phyloP scores from a whole-genome alignment of 2,329 filamentous ascomycete species.

The Blumeria graminis region DNA sequence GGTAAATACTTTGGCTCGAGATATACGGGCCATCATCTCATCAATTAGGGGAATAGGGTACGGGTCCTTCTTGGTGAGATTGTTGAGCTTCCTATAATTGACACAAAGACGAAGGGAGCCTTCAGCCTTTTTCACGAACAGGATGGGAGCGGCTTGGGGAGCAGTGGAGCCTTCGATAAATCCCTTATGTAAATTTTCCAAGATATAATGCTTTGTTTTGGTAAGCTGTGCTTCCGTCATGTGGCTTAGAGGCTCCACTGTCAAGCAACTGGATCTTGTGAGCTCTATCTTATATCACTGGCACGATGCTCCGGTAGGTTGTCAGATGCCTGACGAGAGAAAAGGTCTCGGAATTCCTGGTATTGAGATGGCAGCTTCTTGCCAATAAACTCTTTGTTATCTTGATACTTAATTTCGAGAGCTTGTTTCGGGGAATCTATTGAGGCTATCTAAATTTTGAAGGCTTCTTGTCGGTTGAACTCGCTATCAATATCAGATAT shows the following conservation, averaged over 20 bases:
- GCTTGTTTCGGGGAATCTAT: too few species aligned
- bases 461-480: too few species aligned
- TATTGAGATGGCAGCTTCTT: neutral
- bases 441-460: too few species aligned
- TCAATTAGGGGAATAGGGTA: slow-evolving; percentile 1
- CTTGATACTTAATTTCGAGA: neutral
- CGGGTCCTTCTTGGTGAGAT: neutral
- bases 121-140: neutral
- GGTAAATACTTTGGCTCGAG: slow-evolving; percentile 1
- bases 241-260: neutral
- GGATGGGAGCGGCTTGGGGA: neutral
- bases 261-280: too few species aligned
- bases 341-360: neutral
- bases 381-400: neutral
- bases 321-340: neutral
- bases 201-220: neutral
- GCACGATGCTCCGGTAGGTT: neutral
- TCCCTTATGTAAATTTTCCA: neutral
- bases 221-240: neutral
- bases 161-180: neutral
- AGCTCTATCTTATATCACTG: neutral
- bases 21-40: neutral
- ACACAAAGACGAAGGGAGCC: neutral
- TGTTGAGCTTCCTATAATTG: neutral
- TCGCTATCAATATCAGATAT: too few species aligned